Percentiles rank a stretch among this genome's conserved stretches.
Conservation (phyloP, 768 basidiomycete species). For the Kondoa malvinella region DNA sequence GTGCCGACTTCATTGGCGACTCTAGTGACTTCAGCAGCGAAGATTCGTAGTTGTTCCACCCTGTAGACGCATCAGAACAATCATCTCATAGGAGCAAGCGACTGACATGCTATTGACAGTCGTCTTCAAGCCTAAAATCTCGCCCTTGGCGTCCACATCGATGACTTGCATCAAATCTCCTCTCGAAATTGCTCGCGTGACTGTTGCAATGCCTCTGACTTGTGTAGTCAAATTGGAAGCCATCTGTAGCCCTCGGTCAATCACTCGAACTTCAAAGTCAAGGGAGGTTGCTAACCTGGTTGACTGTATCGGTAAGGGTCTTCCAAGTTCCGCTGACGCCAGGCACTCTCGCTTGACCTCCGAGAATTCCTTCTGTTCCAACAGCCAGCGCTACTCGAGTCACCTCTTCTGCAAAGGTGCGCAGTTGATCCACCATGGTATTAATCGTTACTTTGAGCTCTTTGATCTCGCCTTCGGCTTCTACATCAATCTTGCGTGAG, state of each 20-base stretch:
- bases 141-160: conserved; percentile 68
- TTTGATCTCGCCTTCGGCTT: conserved; percentile 39
- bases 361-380: conserved; percentile 48
- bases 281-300: conserved; percentile 22
- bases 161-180: conserved; percentile 87
- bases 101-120: conserved; percentile 69
- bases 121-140: conserved; percentile 47
- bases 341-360: conserved; percentile 33
- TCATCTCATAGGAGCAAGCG: too few species aligned
- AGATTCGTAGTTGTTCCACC: conserved; percentile 35
- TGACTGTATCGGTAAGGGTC: conserved; percentile 36
- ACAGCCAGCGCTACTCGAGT: conserved; percentile 43
- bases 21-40: conserved; percentile 37
- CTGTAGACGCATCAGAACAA: neutral
- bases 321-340: conserved; percentile 40
- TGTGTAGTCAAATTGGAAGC: conserved; percentile 33
- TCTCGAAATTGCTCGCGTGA: conserved; percentile 39
- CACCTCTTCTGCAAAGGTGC: conserved; percentile 73
- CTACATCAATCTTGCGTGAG: conserved; percentile 36
- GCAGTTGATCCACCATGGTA: conserved; percentile 52
- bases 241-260: conserved; percentile 25
- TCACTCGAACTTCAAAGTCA: conserved; percentile 19
- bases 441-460: conserved; percentile 35
- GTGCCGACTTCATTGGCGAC: conserved; percentile 38
- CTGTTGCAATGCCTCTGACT: conserved; percentile 19